Evolutionary conservation across 805 yeast genomes (phyloP).

Genomic region (Spathaspora girioi): DNA sequence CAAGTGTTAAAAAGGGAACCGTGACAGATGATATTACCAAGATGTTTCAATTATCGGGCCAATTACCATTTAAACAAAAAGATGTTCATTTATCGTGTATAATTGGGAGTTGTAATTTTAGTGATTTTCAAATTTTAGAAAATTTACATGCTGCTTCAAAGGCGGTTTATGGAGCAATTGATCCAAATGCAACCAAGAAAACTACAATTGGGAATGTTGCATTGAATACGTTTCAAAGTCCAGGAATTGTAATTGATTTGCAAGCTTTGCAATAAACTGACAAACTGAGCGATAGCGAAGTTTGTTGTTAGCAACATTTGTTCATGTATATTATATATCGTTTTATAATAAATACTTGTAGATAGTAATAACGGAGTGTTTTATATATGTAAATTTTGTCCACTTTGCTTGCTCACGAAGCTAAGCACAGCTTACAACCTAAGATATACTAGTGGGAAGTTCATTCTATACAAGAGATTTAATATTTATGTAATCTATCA

Average conservation of each 20-base stretch:
- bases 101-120: slow-evolving; percentile 72
- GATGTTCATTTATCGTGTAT: slow-evolving; percentile 59
- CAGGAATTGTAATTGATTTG: slow-evolving; percentile 63
- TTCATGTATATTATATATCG: background rate
- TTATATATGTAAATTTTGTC: no score
- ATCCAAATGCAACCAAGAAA: slow-evolving; percentile 57
- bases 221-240: slow-evolving; percentile 71
- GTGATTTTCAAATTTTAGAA: slow-evolving; percentile 69
- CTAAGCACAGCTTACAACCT: no score
- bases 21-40: slow-evolving; percentile 58
- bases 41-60: slow-evolving; percentile 57
- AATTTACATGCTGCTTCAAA: slow-evolving; percentile 67
- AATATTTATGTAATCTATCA: no score
- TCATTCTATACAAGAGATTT: no score
- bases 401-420: no score
- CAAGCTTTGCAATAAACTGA: slow-evolving; percentile 4
- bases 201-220: slow-evolving; percentile 68
- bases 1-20: slow-evolving; percentile 81
- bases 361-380: background rate
- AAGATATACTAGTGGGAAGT: no score
- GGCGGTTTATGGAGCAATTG: slow-evolving; percentile 45
- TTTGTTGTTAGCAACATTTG: background rate
- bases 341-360: background rate
- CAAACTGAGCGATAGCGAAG: background rate
- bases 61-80: slow-evolving; percentile 75